These are phyloP conservation scores for Corymbia maculata DNA, from an alignment of 345 rosid species.

Conservation along the genomic window DNA sequence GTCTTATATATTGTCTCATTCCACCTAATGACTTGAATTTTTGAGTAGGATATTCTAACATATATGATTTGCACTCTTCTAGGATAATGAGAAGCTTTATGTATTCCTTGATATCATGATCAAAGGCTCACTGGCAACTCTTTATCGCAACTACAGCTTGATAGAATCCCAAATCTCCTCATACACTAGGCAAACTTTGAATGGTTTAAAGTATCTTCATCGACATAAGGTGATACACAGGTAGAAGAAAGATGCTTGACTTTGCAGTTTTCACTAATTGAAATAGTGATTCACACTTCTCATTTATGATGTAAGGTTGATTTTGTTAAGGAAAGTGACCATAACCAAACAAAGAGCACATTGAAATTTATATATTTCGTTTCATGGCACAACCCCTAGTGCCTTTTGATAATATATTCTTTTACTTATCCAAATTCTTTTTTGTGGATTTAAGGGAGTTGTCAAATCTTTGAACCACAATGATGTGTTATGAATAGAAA, in stretches of 20 bases:
- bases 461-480: background rate
- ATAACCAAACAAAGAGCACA: background rate
- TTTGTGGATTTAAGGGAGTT: background rate
- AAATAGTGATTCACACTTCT: background rate
- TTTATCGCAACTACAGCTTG: background rate
- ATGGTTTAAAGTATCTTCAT: conserved; percentile 74
- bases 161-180: background rate
- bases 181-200: conserved; percentile 18
- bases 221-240: conserved; percentile 47
- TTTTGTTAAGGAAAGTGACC: background rate
- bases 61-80: background rate
- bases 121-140: background rate
- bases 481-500: background rate
- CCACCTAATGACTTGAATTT: background rate
- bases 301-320: no score
- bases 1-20: background rate
- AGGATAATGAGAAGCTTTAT: background rate
- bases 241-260: background rate
- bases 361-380: background rate
- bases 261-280: background rate
- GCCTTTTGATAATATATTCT: background rate
- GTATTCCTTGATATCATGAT: background rate
- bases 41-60: background rate
- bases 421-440: background rate
- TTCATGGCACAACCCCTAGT: background rate